phyloP scores from a whole-genome alignment of 2,329 filamentous ascomycete genomes.

The Botryotinia calthae region DNA sequence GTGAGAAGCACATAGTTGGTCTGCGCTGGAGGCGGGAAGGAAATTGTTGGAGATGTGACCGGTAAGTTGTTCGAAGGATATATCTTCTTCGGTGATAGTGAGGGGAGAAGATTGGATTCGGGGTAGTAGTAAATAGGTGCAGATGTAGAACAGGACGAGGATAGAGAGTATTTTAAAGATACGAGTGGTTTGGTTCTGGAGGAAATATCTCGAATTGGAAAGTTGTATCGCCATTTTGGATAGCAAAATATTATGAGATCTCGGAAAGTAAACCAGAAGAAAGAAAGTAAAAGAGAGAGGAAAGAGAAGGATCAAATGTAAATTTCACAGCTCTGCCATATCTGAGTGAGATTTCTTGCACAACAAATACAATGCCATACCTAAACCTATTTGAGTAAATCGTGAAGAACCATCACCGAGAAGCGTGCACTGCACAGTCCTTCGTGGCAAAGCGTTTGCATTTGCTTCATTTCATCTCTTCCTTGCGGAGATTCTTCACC shows the following conservation, averaged over 20 bases:
- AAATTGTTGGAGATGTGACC: neutral
- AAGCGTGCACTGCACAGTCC: neutral
- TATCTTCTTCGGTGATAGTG: constrained; percentile 17
- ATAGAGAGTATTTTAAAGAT: neutral
- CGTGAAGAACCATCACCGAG: neutral
- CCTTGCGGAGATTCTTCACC: neutral
- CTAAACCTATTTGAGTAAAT: neutral
- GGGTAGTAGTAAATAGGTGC: constrained; percentile 4
- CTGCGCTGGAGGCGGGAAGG: constrained; percentile 2
- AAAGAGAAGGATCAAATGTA: neutral
- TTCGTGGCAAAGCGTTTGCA: neutral
- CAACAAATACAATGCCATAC: neutral
- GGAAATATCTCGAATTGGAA: neutral
- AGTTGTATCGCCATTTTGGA: constrained; percentile 9
- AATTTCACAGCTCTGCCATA: neutral
- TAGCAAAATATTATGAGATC: neutral
- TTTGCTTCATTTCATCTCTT: neutral
- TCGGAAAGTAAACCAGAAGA: neutral
- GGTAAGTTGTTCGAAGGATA: constrained; percentile 12
- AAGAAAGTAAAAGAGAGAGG: neutral
- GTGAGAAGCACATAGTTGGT: constrained; percentile 16
- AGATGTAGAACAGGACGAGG: neutral
- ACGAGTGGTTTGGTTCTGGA: constrained; percentile 4
- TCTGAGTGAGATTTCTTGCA: neutral
- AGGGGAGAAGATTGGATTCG: neutral